Evolutionary conservation across 768 basidiomycete genomes (phyloP).

Genomic region (Pleurotus platypus): DNA sequence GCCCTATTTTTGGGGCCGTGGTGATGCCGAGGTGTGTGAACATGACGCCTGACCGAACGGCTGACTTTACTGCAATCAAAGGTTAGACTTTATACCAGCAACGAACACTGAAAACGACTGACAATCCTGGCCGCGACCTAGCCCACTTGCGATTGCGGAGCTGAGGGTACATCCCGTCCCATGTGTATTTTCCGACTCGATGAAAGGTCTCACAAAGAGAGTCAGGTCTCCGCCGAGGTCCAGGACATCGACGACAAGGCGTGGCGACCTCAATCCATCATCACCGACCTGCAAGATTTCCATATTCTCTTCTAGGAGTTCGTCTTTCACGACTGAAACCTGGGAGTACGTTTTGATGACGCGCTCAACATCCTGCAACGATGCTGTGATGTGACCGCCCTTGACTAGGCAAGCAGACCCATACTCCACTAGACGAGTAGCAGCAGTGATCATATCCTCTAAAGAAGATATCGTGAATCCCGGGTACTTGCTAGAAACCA

Average conservation of each 20-base stretch:
- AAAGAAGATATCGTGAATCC: constrained; percentile 38
- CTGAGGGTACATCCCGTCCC: constrained; percentile 94
- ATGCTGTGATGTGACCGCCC: constrained; percentile 70
- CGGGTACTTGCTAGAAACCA: constrained; percentile 40
- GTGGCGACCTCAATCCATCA: constrained; percentile 13
- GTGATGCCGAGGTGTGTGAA: constrained; percentile 78
- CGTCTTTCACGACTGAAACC: constrained; percentile 39
- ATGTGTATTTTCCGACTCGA: constrained; percentile 75
- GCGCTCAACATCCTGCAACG: constrained; percentile 38
- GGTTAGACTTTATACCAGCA: not conserved
- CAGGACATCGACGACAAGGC: constrained; percentile 65
- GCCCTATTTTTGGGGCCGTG: constrained; percentile 62
- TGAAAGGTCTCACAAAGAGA: constrained; percentile 56
- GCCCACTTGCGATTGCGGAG: constrained; percentile 68
- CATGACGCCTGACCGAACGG: constrained; percentile 54
- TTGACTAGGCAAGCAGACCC: constrained; percentile 73
- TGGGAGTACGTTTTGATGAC: constrained; percentile 24
- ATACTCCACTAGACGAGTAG: constrained; percentile 39
- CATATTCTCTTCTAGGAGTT: constrained; percentile 52
- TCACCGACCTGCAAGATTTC: constrained; percentile 47
- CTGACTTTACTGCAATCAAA: constrained; percentile 44
- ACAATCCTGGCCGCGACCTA: constrained; percentile 54
- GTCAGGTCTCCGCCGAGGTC: constrained; percentile 35
- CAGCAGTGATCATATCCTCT: constrained; percentile 58
- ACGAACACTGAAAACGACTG: not conserved